Evolutionary conservation across 2,329 filamentous ascomycete genomes (phyloP), one percentile per base, ranked within the genome.

Genomic region (Cordyceps cicadae): DNA sequence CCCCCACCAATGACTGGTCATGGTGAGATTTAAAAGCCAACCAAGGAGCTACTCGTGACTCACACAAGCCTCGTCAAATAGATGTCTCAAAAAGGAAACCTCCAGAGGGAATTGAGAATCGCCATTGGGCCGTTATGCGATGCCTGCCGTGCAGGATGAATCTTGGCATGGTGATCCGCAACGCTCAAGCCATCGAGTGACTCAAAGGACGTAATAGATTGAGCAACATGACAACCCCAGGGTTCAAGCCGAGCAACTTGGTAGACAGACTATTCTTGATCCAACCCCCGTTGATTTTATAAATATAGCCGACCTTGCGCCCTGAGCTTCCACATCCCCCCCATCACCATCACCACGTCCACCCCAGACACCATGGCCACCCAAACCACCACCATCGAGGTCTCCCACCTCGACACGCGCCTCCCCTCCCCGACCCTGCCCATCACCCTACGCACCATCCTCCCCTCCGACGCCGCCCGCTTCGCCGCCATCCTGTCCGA

Each of bases 401-500:
- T 54, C 41, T 60, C 58, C 52, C 67, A 70, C 59, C 66, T 70
- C 53, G 32, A 64, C 61, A 66, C 67, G 3, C 50, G 57, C 49
- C 61, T 70, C 62, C 48, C 51, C 49, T 69, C 68, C 34, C 24
- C 53, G 1, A 63, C 66, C 14, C 63, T 67, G 54, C 67, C 68
- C 54, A 63, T 70, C 60, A 49, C 62, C 29, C 68, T 70, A 34
- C 67, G 68, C 63, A 70, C 64, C 24, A 63, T 65, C 50, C 59
- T 64, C 19, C 61, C 61, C 39, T 52, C 55, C 37, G 68, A 70
- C 56, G 66, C 64, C 29, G 41, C 62, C 7, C 37, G 58, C 60
- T 52, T 66, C 59, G 63, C 66, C 11, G 64, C 68, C 41, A 66
- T 74, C 46, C 67, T 68, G 60, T 62, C 68, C 14, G 63, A 66